Base-by-base conservation (phyloP, 805 yeast genomes). In the Lachancea fermentati region DNA sequence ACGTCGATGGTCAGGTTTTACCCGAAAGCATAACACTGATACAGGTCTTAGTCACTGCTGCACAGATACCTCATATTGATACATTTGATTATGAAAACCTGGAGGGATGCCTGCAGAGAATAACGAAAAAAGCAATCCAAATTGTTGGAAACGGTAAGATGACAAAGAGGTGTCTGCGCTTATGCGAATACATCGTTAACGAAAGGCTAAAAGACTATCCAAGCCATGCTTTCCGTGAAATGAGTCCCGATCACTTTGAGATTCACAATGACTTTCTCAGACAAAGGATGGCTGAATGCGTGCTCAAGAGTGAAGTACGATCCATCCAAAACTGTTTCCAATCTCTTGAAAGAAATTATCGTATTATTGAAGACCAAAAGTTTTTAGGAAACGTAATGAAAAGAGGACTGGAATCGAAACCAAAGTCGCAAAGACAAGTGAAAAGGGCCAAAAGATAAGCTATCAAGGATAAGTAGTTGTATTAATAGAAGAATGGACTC, bases 101-200 rank as follows among this genome's bases (percentile, higher is more conserved):
- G 11, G 52, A 57, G 8, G 49, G 60, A 24, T 56, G 57, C 24
- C 55, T 80, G 7, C 67, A 70, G 50, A 66, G 87, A 50, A 65
- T 74, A 2, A 66, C 75, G 34, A 72, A 76, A 45, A 82, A 81
- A 50, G 73, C 81, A 46, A 71, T 75, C 46, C 87, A 81, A 51
- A 58, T 81, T 39, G 61, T 79, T 12, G 83, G 79, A 46, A 52
- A 69, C 12, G 65, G 65, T 3, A 69, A 67, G 40, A 55, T 79
- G 19, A 80, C 86, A 2, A 52, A 55, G 18, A 47, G 42, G 2
- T 52, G 65, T 17, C 39, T 47, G 30, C 8, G 61, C 1, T 15
- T 65, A 1, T 56, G 64, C 56, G 52, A 60, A 24, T 39, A 37
- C n/a, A 39, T 52, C 6, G 36, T 66, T 2, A 51, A 48, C 2